These are phyloP conservation scores for Aspergillus ustus DNA, from an alignment of 2,329 filamentous ascomycete species.

Conservation along the genomic window DNA sequence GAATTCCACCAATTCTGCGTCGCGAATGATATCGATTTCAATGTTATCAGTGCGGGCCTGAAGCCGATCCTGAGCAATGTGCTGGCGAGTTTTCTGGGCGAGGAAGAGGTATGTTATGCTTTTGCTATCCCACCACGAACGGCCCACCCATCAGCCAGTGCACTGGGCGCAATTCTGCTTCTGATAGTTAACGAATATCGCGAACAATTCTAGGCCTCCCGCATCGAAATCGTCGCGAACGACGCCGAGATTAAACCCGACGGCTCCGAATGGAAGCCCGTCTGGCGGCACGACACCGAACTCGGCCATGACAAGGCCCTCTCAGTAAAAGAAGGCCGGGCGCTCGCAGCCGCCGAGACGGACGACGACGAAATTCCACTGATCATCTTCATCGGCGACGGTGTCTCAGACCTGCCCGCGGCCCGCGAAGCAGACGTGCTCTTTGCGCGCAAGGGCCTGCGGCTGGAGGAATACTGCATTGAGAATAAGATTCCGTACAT, in stretches of 20 bases:
- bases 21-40: constrained; percentile 67
- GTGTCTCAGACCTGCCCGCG: constrained; percentile 69
- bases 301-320: constrained; percentile 70
- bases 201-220: constrained; percentile 43
- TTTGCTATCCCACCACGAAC: no score
- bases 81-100: constrained; percentile 67
- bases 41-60: constrained; percentile 70
- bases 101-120: constrained; percentile 49
- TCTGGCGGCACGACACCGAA: constrained; percentile 69
- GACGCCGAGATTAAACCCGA: constrained; percentile 64
- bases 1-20: constrained; percentile 69
- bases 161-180: background rate
- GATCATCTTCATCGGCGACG: constrained; percentile 72
- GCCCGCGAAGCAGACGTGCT: constrained; percentile 70
- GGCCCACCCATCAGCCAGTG: no score
- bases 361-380: constrained; percentile 67
- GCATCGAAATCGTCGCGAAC: constrained; percentile 71
- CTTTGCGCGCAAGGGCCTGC: constrained; percentile 67
- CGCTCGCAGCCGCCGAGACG: constrained; percentile 56
- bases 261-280: constrained; percentile 65
- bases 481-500: constrained; percentile 65
- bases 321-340: constrained; percentile 66
- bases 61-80: constrained; percentile 67
- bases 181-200: background rate
- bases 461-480: constrained; percentile 68